These are phyloP conservation scores for Suillus sp. DNA, from an alignment of 768 basidiomycete genomes.

Conservation along the genomic window DNA sequence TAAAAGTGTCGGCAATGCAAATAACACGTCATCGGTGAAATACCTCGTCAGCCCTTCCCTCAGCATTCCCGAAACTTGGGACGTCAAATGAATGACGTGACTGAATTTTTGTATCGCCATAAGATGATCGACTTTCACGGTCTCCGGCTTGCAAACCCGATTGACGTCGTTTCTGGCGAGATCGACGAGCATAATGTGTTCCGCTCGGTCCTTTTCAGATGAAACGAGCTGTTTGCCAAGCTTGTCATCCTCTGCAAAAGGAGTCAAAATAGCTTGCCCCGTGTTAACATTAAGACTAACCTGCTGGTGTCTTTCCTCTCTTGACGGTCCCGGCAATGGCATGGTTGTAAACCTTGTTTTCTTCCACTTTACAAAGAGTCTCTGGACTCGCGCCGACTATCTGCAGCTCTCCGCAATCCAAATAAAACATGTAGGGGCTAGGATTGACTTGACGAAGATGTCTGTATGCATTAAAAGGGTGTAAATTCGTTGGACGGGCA, in stretches of 20 bases:
- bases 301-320: constrained; percentile 83
- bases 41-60: constrained; percentile 85
- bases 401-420: constrained; percentile 92
- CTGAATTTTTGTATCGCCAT: constrained; percentile 95
- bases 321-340: constrained; percentile 96
- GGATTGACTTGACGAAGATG: constrained; percentile 94
- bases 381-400: constrained; percentile 99
- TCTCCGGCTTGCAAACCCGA: constrained; percentile 91
- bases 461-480: constrained; percentile 97
- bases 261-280: constrained; percentile 13
- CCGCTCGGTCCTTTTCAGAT: constrained; percentile 94
- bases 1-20: constrained; percentile 12
- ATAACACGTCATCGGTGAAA: constrained; percentile 13
- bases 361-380: constrained; percentile 93
- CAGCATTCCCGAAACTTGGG: constrained; percentile 87
- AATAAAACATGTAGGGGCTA: constrained; percentile 98
- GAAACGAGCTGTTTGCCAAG: constrained; percentile 73
- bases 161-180: constrained; percentile 98
- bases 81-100: constrained; percentile 97
- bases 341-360: constrained; percentile 92
- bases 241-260: constrained; percentile 77
- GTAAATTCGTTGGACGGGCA: constrained; percentile 79
- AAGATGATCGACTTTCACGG: constrained; percentile 93
- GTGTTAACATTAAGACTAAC: constrained; percentile 44
- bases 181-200: constrained; percentile 99